Percentiles rank a stretch among this genome's conserved stretches.
phyloP scores from a whole-genome alignment of 2,329 filamentous ascomycete species.

The Teratosphaeria pseudoeucalypti region DNA sequence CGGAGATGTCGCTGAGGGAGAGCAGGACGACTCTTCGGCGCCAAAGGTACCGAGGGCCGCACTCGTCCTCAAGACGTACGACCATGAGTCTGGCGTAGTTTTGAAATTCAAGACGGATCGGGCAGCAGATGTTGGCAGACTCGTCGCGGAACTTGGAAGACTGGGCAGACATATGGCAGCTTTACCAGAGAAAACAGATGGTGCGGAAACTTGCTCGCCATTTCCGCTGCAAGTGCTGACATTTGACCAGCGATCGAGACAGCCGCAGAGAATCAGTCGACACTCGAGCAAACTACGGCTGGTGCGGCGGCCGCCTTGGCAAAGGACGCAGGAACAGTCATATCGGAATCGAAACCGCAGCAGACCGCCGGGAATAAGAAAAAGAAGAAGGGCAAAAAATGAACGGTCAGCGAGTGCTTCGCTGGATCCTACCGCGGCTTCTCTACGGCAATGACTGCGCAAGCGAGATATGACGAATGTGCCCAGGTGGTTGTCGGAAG shows the following conservation, averaged over 20 bases:
- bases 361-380: constrained; percentile 31
- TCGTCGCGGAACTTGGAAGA: constrained; percentile 66
- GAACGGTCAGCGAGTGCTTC: constrained; percentile 5
- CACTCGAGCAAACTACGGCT: constrained; percentile 12
- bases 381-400: constrained; percentile 44
- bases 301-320: constrained; percentile 3
- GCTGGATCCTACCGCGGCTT: neutral
- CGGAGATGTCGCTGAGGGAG: constrained; percentile 12
- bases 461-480: neutral
- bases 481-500: neutral
- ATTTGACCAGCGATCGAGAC: constrained; percentile 21
- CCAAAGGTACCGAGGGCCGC: constrained; percentile 51
- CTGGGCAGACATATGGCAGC: constrained; percentile 56
- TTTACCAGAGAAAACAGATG: constrained; percentile 33
- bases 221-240: neutral
- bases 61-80: constrained; percentile 81
- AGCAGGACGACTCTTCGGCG: constrained; percentile 20
- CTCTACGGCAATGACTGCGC: neutral
- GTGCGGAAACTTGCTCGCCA: constrained; percentile 11
- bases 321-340: constrained; percentile 4
- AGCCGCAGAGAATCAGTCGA: constrained; percentile 7
- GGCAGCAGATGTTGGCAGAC: constrained; percentile 74
- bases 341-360: constrained; percentile 11
- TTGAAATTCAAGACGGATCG: constrained; percentile 90
- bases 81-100: constrained; percentile 67